phyloP scores from a whole-genome alignment of 2,329 filamentous ascomycete species.

The Lachnellula suecica region DNA sequence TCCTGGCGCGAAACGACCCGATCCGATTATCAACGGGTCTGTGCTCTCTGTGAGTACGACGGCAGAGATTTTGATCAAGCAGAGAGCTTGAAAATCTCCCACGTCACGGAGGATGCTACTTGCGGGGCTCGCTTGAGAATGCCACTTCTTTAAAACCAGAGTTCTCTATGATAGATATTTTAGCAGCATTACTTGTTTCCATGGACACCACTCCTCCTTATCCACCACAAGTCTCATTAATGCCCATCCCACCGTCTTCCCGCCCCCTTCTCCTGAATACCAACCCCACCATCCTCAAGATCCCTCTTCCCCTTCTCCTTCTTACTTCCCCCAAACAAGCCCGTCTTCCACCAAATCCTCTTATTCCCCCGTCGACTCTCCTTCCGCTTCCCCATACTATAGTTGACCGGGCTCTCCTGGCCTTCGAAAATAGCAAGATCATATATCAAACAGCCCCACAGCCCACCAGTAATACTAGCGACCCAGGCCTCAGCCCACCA shows the following conservation, averaged over 20 bases:
- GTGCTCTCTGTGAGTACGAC: too few species aligned
- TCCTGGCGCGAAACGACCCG: too few species aligned
- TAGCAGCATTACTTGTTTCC: background rate
- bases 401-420: background rate
- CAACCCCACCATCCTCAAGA: background rate
- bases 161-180: too few species aligned
- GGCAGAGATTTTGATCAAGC: too few species aligned
- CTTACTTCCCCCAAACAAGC: background rate
- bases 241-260: background rate
- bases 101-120: too few species aligned
- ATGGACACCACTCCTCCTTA: background rate
- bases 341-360: background rate
- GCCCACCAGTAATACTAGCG: background rate
- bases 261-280: background rate
- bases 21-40: too few species aligned
- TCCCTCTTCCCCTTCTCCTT: background rate
- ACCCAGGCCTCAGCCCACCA: background rate
- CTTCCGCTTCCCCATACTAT: background rate
- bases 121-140: too few species aligned
- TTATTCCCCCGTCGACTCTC: background rate
- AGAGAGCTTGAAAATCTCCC: too few species aligned
- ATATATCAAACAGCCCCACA: background rate
- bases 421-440: background rate
- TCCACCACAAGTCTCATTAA: background rate
- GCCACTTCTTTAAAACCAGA: too few species aligned